Conservation (phyloP, 495 filamentous ascomycete species). For the Choiromyces venosus region DNA sequence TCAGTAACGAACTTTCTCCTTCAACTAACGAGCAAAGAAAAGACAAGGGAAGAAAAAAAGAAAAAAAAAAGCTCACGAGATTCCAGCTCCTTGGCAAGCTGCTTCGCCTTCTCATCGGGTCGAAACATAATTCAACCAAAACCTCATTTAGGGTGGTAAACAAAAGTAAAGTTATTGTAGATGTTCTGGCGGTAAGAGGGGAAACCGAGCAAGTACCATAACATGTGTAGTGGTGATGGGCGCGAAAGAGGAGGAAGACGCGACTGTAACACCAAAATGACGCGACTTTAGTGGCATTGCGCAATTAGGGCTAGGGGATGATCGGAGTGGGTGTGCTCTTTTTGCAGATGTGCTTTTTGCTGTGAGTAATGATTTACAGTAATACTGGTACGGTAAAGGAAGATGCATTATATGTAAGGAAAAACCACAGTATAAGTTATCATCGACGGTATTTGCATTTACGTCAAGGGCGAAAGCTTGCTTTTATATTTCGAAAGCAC, state of each 20-base stretch:
- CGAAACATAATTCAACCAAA: not conserved
- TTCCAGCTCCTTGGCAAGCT: conserved; percentile 19
- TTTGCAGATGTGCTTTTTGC: no score
- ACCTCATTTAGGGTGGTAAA: not conserved
- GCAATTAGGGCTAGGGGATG: not conserved
- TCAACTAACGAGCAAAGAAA: conserved; percentile 45
- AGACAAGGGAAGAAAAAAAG: no score
- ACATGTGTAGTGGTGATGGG: not conserved
- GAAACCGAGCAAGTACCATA: not conserved
- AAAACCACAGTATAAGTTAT: no score
- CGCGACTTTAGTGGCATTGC: not conserved
- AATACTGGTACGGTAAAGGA: no score
- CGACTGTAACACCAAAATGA: not conserved
- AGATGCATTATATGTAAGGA: not conserved
- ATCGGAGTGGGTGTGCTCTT: not conserved
- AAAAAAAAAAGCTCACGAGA: conserved; percentile 40
- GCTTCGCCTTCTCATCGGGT: conserved; percentile 21
- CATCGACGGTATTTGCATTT: not conserved
- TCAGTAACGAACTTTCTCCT: not conserved
- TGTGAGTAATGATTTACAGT: not conserved
- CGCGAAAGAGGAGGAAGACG: not conserved
- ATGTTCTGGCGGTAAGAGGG: not conserved
- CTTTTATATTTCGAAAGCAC: no score
- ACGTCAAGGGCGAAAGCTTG: no score
- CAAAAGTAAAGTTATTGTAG: not conserved